Evolutionary conservation across 2,329 filamentous ascomycete species (phyloP), one percentile per base, ranked within the genome.

Genomic region (Aspergillus neoniger): DNA sequence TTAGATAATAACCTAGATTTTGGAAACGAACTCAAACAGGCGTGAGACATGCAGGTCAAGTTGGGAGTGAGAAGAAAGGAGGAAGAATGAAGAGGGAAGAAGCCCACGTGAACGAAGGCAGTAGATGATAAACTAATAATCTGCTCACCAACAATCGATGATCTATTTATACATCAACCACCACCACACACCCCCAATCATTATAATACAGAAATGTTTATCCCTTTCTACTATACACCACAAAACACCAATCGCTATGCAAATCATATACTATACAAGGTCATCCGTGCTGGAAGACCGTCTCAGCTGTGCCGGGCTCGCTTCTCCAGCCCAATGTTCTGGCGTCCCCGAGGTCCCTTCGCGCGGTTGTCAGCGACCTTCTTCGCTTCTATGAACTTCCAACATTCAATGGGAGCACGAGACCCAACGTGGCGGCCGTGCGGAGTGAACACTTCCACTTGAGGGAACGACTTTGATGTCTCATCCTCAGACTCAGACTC

Each of bases 371-470:
- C 74, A 3, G 69, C 63, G 5, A 70, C 69, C 43, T 65, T 58
- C 53, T 74, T 77, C 54, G 74, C 67, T 5, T 66, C 69, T 9
- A 70, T 70, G 30, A 73, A 74, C 12, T 70, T 65, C 69, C 69
- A 77, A 48, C 70, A 73, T 63, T 77, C 70, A 5, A 76, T 70
- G 2, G 75, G 72, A 41, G 52, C 52, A 8, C 75, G 68, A 8
- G 59, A 65, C 3, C 83, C 88, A 30, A 98, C 81, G 67, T 90
- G 95, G 68, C 86, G 88, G n/a, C 95, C 95, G 60, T 92, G 84
- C 0, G 95, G 95, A 28, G 85, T 90, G 70, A 90, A 97, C 0
- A 98, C 86, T 66, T 98, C 93, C 6, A 99, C 84, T 9, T 87
- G 81, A 3, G 71, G 72, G 52, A 80, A 86, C 87, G 14, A 59